Evolutionary conservation across 2,329 filamentous ascomycete species (phyloP).

Genomic region (Rutstroemia sp.): DNA sequence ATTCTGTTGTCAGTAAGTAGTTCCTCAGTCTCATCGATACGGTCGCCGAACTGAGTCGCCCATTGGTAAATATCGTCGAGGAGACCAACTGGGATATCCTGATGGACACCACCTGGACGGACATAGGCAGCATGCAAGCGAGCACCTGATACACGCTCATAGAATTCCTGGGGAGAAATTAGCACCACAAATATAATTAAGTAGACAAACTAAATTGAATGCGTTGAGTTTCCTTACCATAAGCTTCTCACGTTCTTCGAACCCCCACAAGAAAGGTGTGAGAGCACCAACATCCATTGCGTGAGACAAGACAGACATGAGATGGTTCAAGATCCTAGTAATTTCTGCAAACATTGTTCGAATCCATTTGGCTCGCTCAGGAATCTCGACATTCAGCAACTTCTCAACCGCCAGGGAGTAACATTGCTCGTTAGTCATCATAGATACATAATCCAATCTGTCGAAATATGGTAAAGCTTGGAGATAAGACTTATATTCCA

Average conservation of each 20-base stretch:
- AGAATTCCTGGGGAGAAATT: conserved; percentile 71
- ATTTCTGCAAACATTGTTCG: conserved; percentile 93
- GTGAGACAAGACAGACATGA: conserved; percentile 96
- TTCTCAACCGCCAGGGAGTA: conserved; percentile 96
- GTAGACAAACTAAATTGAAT: conserved; percentile 1
- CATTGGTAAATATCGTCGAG: conserved; percentile 99
- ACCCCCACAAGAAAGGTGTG: conserved; percentile 98
- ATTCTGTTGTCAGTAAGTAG: conserved; percentile 99
- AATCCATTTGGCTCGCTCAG: conserved; percentile 93
- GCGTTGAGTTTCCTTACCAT: conserved; percentile 62
- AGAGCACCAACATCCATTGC: conserved; percentile 98
- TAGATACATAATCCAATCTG: conserved; percentile 96
- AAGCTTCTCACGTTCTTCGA: conserved; percentile 98
- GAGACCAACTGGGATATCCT: conserved; percentile 88
- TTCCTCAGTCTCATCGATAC: conserved; percentile 97
- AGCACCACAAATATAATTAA: conserved; percentile 7
- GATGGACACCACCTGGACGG: conserved; percentile 89
- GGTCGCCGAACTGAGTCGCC: conserved; percentile 97
- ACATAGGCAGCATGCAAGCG: conserved; percentile 97
- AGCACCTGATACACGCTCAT: conserved; percentile 96
- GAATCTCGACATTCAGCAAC: conserved; percentile 92
- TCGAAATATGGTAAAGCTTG: conserved; percentile 99
- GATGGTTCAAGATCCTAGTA: conserved; percentile 88
- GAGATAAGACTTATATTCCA: conserved; percentile 99
- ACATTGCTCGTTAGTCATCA: conserved; percentile 99